Evolutionary conservation across 148 eudicot genomes (phyloP).

Genomic region (Vaccinium corymbosum): DNA sequence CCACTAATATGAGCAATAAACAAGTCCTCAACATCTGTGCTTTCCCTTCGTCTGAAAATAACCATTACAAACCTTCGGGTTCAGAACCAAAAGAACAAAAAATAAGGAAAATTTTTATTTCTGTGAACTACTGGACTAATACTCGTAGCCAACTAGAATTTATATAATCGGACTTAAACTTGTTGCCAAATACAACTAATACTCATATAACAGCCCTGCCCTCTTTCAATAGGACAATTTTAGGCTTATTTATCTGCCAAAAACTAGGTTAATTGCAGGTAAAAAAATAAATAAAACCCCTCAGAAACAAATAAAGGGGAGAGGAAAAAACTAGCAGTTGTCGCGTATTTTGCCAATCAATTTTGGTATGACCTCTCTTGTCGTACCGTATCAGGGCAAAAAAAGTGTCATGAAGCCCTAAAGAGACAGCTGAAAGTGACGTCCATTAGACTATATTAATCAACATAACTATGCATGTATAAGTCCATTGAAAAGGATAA

Average conservation of each 20-base stretch:
- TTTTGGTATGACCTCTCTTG: background rate
- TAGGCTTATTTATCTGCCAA: background rate
- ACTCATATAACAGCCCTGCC: background rate
- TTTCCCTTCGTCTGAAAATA: slow-evolving; percentile 80
- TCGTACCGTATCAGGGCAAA: background rate
- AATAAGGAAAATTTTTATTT: background rate
- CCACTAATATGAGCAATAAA: slow-evolving; percentile 93
- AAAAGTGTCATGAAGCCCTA: background rate
- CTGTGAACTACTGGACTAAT: background rate
- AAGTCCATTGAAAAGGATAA: background rate
- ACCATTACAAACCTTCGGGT: background rate
- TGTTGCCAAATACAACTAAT: background rate
- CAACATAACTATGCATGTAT: background rate
- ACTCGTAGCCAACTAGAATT: background rate
- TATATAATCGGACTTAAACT: background rate
- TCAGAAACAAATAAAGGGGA: background rate
- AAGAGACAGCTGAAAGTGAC: background rate
- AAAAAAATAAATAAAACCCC: background rate
- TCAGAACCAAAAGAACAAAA: slow-evolving; percentile 1
- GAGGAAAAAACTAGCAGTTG: slow-evolving; percentile 4
- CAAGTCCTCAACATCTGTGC: slow-evolving; percentile 97
- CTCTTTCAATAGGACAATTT: background rate
- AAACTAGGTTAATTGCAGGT: background rate
- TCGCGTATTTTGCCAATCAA: background rate
- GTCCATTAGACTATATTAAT: background rate